A percentile compares a stretch with the other conserved stretches of the same genome.
Conservation (phyloP, 1,139 yeast species). For the Scheffersomyces cryptocercus region DNA sequence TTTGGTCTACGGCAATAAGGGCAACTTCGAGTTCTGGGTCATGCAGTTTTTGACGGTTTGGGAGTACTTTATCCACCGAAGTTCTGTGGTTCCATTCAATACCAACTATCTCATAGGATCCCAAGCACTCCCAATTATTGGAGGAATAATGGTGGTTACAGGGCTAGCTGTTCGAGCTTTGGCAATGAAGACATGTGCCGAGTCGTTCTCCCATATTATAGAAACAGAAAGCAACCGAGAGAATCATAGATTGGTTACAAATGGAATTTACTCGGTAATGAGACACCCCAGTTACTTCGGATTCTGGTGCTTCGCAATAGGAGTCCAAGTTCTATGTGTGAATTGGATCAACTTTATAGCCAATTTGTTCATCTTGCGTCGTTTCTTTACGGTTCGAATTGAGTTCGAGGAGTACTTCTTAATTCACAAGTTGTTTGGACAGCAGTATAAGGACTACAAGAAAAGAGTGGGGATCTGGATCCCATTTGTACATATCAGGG, state of each 20-base stretch:
- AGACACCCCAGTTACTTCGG: slow-evolving; percentile 50
- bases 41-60: slow-evolving; percentile 27
- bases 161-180: slow-evolving; percentile 29
- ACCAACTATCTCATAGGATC: background rate
- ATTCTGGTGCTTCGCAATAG: slow-evolving; percentile 37
- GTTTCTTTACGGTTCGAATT: slow-evolving; percentile 36
- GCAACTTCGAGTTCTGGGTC: slow-evolving; percentile 33
- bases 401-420: slow-evolving; percentile 39
- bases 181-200: slow-evolving; percentile 40
- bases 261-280: slow-evolving; percentile 30
- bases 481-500: slow-evolving; percentile 21
- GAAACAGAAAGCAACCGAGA: slow-evolving; percentile 10
- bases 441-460: slow-evolving; percentile 27
- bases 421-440: slow-evolving; percentile 28
- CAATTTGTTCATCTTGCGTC: slow-evolving; percentile 20
- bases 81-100: background rate
- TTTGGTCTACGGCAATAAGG: slow-evolving; percentile 37
- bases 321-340: slow-evolving; percentile 30
- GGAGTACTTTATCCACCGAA: slow-evolving; percentile 21
- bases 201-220: slow-evolving; percentile 35
- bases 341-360: slow-evolving; percentile 23
- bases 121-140: slow-evolving; percentile 8
- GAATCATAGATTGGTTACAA: slow-evolving; percentile 24
- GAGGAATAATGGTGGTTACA: slow-evolving; percentile 13
- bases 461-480: slow-evolving; percentile 28